Evolutionary conservation across 768 basidiomycete species (phyloP).

Genomic region (Lactifluus volemus): DNA sequence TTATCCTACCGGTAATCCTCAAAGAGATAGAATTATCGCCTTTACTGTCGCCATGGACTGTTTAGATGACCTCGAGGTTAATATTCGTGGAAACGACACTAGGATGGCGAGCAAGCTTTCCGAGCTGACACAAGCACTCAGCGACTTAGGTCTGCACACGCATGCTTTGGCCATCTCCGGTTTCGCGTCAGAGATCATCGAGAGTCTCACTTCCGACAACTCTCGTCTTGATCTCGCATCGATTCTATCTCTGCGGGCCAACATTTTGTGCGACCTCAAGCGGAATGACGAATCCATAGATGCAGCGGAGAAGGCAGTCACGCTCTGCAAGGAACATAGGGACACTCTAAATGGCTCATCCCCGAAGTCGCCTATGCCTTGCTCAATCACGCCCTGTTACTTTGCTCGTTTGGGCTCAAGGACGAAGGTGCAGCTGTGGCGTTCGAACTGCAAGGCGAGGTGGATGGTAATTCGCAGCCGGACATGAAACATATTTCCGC

Average conservation of each 20-base stretch:
- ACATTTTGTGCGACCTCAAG: constrained; percentile 5
- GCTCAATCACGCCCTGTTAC: not conserved
- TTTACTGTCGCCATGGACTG: constrained; percentile 1
- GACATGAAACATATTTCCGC: not conserved
- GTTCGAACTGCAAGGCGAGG: constrained; percentile 1
- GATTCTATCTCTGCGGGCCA: not conserved
- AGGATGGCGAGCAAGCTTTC: not conserved
- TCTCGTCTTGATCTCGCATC: not conserved
- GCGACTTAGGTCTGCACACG: constrained; percentile 2
- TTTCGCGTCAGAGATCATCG: not conserved
- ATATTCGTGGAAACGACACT: not conserved
- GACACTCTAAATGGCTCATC: not conserved
- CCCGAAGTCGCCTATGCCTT: not conserved
- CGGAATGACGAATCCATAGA: not conserved
- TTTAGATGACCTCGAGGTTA: not conserved
- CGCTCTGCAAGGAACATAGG: not conserved
- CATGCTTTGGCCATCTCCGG: not conserved
- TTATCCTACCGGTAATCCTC: constrained; percentile 7
- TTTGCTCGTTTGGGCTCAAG: not conserved
- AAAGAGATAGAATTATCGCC: not conserved
- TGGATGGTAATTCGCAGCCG: not conserved
- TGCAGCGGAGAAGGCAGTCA: not conserved
- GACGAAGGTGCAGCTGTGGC: not conserved
- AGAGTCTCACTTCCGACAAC: not conserved
- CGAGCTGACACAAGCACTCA: constrained; percentile 8